Evolutionary conservation across 73 alveolate genomes (phyloP).

Genomic region (Paramecium sonneborni): DNA sequence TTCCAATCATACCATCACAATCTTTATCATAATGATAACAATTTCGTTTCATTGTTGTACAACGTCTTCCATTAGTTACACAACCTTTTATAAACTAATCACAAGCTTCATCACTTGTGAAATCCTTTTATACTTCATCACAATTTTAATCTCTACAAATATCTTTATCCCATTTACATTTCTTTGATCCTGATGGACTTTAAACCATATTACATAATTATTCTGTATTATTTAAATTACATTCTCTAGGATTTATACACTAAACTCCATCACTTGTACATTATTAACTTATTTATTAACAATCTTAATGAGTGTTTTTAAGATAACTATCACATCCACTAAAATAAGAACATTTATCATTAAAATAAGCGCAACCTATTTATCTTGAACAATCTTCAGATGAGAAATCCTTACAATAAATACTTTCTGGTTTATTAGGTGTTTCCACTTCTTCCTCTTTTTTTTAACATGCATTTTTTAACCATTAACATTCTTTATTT

Average conservation of each 20-base stretch:
- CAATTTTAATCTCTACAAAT: slow-evolving; percentile 16
- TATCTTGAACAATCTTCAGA: neutral
- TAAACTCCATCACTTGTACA: slow-evolving; percentile 33
- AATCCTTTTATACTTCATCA: neutral
- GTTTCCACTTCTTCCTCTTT: neutral
- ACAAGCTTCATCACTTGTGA: neutral
- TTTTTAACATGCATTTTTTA: neutral
- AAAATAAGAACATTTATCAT: neutral
- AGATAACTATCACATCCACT: slow-evolving; percentile 35
- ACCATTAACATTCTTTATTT: neutral
- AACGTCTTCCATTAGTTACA: neutral
- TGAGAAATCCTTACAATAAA: neutral
- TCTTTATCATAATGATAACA: neutral
- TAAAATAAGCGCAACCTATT: slow-evolving; percentile 31
- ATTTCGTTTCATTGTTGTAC: neutral
- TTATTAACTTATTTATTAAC: neutral
- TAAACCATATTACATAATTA: neutral
- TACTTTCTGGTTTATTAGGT: neutral
- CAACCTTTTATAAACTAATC: neutral
- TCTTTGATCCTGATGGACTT: slow-evolving; percentile 34
- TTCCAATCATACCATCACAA: slow-evolving; percentile 14
- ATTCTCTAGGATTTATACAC: neutral
- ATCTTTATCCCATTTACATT: neutral
- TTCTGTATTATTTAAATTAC: neutral
- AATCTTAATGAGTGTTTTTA: neutral